Conservation (phyloP, 768 basidiomycete species). For the Suillus spraguei region DNA sequence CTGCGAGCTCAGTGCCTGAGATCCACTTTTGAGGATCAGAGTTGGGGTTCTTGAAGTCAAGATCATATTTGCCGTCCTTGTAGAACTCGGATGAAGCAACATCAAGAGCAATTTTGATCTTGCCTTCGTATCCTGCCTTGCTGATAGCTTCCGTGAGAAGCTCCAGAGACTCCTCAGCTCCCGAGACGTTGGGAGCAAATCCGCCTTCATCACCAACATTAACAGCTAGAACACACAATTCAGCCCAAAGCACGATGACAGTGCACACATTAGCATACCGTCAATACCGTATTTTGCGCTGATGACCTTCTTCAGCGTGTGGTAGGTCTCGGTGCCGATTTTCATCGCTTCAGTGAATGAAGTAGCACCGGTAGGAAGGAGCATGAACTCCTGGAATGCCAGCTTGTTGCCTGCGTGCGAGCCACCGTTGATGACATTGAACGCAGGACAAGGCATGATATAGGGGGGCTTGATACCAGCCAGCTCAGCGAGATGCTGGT, state of each 20-base stretch:
- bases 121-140: conserved; percentile 97
- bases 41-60: conserved; percentile 99
- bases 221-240: conserved; percentile 60
- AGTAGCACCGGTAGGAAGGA: conserved; percentile 90
- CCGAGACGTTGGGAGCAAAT: conserved; percentile 97
- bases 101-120: conserved; percentile 98
- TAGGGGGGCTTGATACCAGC: conserved; percentile 95
- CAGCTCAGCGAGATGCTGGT: conserved; percentile 94
- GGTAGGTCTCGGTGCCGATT: conserved; percentile 97
- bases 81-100: conserved; percentile 99
- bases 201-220: conserved; percentile 99
- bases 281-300: conserved; percentile 99
- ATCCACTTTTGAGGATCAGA: conserved; percentile 98
- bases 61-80: conserved; percentile 99
- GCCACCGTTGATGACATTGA: conserved; percentile 99
- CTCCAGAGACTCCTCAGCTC: conserved; percentile 97
- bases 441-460: conserved; percentile 88
- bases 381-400: conserved; percentile 99
- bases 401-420: conserved; percentile 99
- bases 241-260: conserved; percentile 7
- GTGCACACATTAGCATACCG: conserved; percentile 51
- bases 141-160: conserved; percentile 95
- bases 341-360: conserved; percentile 98
- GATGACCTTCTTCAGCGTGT: conserved; percentile 99
- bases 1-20: conserved; percentile 88